phyloP scores from a whole-genome alignment of 176 grass and related monocot species.

The Bolboschoenus planiculmis region DNA sequence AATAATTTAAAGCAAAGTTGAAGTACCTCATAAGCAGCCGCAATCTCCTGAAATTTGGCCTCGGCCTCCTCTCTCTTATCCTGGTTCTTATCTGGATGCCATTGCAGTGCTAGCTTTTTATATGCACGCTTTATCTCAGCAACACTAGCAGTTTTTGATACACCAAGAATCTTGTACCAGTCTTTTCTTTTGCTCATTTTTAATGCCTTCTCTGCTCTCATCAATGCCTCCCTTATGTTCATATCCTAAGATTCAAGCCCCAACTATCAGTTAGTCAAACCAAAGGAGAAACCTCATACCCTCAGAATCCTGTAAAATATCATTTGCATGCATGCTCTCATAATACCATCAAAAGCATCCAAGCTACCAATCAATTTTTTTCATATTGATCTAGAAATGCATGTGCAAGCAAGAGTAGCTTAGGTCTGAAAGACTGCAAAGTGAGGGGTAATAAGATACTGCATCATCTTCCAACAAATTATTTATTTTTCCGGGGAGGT shows the following conservation, averaged over 20 bases:
- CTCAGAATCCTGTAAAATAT: background rate
- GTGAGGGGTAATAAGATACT: background rate
- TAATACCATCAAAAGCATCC: background rate
- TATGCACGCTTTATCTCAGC: slow-evolving; percentile 92
- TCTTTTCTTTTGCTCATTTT: slow-evolving; percentile 97
- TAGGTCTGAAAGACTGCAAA: background rate
- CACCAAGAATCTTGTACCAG: slow-evolving; percentile 84
- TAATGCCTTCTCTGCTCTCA: slow-evolving; percentile 82
- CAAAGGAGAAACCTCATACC: background rate
- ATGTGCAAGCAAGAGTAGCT: background rate
- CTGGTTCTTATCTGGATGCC: slow-evolving; percentile 98
- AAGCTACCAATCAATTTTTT: background rate
- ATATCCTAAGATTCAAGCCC: slow-evolving; percentile 47
- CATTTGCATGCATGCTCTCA: background rate
- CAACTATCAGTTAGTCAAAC: background rate
- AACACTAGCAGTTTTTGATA: slow-evolving; percentile 70
- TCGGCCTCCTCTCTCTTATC: slow-evolving; percentile 92
- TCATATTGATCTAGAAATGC: background rate
- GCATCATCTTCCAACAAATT: background rate
- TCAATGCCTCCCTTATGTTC: slow-evolving; percentile 74
- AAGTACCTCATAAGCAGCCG: slow-evolving; percentile 85
- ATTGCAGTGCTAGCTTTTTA: slow-evolving; percentile 94
- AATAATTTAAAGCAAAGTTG: background rate
- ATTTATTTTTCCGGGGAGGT: background rate
- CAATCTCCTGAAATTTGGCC: slow-evolving; percentile 86